These are phyloP conservation scores for Cairneyella variabilis DNA, from an alignment of 495 filamentous ascomycete species.

Conservation along the genomic window DNA sequence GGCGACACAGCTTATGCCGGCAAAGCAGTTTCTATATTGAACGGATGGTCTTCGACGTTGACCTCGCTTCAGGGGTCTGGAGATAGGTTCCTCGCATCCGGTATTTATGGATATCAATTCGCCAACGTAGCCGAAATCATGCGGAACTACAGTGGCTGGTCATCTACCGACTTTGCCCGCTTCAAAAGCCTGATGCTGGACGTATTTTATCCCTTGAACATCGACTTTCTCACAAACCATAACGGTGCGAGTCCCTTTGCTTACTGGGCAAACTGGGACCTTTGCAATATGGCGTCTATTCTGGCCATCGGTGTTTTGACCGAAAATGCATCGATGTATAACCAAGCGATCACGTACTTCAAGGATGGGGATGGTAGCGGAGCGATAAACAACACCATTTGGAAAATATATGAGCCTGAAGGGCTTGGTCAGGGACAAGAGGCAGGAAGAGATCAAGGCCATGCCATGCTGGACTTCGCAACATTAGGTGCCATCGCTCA, in stretches of 20 bases:
- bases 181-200: conserved; percentile 29
- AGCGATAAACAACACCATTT: conserved; percentile 29
- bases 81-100: conserved; percentile 39
- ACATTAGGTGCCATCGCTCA: conserved; percentile 37
- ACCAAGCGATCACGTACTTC: conserved; percentile 32
- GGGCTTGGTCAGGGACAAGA: conserved; percentile 38
- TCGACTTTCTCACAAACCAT: conserved; percentile 27
- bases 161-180: conserved; percentile 8
- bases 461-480: conserved; percentile 35
- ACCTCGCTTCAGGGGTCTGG: conserved; percentile 30
- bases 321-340: conserved; percentile 38
- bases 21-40: conserved; percentile 33
- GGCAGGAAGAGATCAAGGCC: conserved; percentile 42
- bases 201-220: conserved; percentile 36
- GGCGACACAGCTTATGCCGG: conserved; percentile 33
- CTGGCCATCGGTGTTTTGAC: conserved; percentile 37
- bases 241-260: conserved; percentile 25
- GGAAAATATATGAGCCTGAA: conserved; percentile 20
- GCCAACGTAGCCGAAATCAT: conserved; percentile 44
- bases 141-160: conserved; percentile 27
- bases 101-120: conserved; percentile 43
- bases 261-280: conserved; percentile 43
- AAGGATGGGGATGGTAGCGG: conserved; percentile 38
- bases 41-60: conserved; percentile 37
- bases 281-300: conserved; percentile 38